These are phyloP conservation scores for Trichosporon ovoides DNA, from an alignment of 1,284 basidiomycete species.

Conservation along the genomic window DNA sequence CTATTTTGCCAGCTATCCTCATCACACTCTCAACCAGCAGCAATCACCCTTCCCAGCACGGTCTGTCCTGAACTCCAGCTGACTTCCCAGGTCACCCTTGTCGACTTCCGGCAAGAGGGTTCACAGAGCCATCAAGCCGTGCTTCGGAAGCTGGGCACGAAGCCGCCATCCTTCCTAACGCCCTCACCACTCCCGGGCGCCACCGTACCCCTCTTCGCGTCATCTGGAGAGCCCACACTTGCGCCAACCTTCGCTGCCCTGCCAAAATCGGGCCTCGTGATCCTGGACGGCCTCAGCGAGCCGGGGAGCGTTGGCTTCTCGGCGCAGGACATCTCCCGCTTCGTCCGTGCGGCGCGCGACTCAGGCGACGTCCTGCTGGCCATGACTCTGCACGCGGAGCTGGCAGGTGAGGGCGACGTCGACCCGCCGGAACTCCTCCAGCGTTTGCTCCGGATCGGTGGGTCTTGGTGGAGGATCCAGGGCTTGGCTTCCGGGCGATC, in stretches of 20 bases:
- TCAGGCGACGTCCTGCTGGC: conserved; percentile 22
- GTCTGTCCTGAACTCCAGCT: neutral
- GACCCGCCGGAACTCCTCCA: conserved; percentile 25
- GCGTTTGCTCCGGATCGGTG: conserved; percentile 27
- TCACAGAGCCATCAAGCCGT: conserved; percentile 27
- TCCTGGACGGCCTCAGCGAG: conserved; percentile 42
- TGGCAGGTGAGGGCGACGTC: neutral
- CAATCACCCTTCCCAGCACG: neutral
- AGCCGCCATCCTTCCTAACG: neutral
- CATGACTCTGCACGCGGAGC: conserved; percentile 37
- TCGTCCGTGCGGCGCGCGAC: conserved; percentile 31
- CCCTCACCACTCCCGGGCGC: conserved; percentile 5
- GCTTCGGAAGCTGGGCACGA: conserved; percentile 9
- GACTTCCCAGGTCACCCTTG: conserved; percentile 30
- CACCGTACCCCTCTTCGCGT: conserved; percentile 29
- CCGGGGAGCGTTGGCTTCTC: conserved; percentile 34
- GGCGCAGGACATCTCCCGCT: conserved; percentile 23
- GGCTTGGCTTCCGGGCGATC: conserved; percentile 39
- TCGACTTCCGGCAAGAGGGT: conserved; percentile 41
- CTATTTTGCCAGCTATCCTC: too few species aligned
- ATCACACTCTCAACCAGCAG: too few species aligned
- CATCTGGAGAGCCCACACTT: conserved; percentile 18
- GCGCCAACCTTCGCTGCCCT: conserved; percentile 26
- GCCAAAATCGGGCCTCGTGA: conserved; percentile 19
- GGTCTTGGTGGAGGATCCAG: conserved; percentile 42